Conservation (phyloP, 768 basidiomycete species). For the Xerocomellus intermedius region DNA sequence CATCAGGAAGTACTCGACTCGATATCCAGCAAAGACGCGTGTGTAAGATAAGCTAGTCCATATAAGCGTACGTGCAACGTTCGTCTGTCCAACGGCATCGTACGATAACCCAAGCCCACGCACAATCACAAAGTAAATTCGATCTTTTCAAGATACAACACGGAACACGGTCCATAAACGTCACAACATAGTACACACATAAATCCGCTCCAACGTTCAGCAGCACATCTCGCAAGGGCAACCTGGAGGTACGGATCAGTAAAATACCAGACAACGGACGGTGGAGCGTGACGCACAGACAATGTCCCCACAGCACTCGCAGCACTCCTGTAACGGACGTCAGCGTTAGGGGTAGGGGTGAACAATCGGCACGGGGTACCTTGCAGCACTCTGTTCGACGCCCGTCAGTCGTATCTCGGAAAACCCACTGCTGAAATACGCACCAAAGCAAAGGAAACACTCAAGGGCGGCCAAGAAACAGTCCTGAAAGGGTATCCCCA, state of each 20-base stretch:
- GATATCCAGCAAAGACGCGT: too few species aligned
- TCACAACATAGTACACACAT: constrained; percentile 9
- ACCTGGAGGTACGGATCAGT: constrained; percentile 39
- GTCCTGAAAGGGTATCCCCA: constrained; percentile 42
- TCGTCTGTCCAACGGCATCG: neutral
- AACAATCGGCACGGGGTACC: constrained; percentile 34
- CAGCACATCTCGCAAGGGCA: constrained; percentile 83
- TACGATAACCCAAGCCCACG: neutral
- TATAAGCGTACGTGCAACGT: neutral
- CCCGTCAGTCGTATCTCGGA: neutral
- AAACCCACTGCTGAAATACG: constrained; percentile 20
- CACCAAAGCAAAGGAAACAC: constrained; percentile 75
- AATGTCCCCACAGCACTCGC: constrained; percentile 69
- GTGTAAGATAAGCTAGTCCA: too few species aligned
- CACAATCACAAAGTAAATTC: neutral
- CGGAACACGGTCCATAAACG: neutral
- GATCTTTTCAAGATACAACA: constrained; percentile 14
- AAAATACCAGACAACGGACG: neutral
- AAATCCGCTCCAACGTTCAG: constrained; percentile 28
- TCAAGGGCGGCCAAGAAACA: constrained; percentile 60
- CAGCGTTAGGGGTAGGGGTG: neutral
- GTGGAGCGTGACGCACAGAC: constrained; percentile 49
- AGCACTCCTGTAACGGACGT: constrained; percentile 50
- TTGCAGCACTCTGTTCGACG: constrained; percentile 60
- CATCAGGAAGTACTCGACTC: too few species aligned